Percentiles rank a stretch among this genome's conserved stretches.
These are phyloP conservation scores for Leishmania lainsoni DNA, from an alignment of 208 protist genomes.

Conservation along the genomic window DNA sequence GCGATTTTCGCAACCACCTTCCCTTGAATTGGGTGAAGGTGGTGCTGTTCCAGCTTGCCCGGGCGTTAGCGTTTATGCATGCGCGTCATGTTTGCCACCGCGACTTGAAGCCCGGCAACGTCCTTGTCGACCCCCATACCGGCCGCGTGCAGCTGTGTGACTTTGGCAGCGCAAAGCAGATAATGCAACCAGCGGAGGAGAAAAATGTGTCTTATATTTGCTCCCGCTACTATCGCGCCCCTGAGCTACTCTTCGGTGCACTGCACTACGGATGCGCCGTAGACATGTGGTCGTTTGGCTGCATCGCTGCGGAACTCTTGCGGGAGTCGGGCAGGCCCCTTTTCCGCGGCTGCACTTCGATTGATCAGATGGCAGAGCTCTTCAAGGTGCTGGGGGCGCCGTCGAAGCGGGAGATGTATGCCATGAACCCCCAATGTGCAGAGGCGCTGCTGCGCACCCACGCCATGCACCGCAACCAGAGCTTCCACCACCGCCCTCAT, in stretches of 20 bases:
- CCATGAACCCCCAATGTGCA: conserved; percentile 97
- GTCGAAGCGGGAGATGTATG: conserved; percentile 92
- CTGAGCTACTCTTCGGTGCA: conserved; percentile 92
- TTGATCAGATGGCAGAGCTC: conserved; percentile 98
- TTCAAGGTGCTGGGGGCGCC: conserved; percentile 95
- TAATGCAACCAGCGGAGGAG: conserved; percentile 48
- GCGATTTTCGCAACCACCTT: conserved; percentile 6
- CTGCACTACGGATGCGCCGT: conserved; percentile 87
- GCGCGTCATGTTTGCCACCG: conserved; percentile 79
- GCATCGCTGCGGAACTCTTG: conserved; percentile 96
- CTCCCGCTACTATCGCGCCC: conserved; percentile 95
- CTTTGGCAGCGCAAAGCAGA: conserved; percentile 88
- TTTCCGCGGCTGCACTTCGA: conserved; percentile 93
- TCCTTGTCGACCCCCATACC: conserved; percentile 75
- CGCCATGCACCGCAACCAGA: conserved; percentile 25
- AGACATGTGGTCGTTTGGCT: conserved; percentile 95
- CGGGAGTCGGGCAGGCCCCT: conserved; percentile 70
- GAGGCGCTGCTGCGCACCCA: conserved; percentile 57
- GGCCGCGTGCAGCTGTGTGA: conserved; percentile 87
- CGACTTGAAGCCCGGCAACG: conserved; percentile 91
- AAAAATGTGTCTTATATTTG: conserved; percentile 92
- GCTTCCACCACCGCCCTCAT: not conserved
- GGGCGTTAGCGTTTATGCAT: conserved; percentile 95
- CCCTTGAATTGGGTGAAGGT: conserved; percentile 75
- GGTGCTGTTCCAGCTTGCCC: conserved; percentile 96